Base-by-base conservation (phyloP, 192 early-diverging fungal genomes). In the Entomortierella parvispora region DNA sequence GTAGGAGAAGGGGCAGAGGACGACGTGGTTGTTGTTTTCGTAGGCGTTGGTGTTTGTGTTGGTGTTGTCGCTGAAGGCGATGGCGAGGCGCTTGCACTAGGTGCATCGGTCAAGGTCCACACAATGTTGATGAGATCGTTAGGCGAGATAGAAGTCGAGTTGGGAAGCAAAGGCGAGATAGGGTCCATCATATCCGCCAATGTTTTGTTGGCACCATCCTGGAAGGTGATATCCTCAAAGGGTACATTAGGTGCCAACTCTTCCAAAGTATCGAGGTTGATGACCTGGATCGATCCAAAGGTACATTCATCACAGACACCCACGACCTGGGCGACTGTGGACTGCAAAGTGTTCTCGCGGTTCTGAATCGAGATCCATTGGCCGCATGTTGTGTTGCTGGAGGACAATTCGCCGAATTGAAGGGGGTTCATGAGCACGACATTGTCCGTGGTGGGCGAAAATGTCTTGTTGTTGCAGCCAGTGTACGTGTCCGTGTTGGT, bases 371-470 rank as follows among this genome's bases (percentile, higher is more conserved):
- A 34, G 53, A 76, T 61, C 72, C 72, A 76, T 48, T 76, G 34
- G 31, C 72, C 72, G 47, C 72, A 76, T n/a, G 72, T 76, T 2
- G 64, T 56, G 52, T 76, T 76, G 11, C 43, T 34, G 4, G 65
- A 49, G 1, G 42, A 56, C 45, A 57, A n/a, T 12, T 67, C 31
- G 25, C 72, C 72, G n/a, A 68, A 76, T 26, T 76, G 72, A 25
- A 76, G 72, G 8, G 72, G 47, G 47, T 76, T 76, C 66, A 77
- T 68, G 33, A 77, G 55, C 14, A 58, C 74, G 18, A 77, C 49
- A 34, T 68, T 77, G 26, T 77, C 74, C 37, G 5, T 40, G 11
- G 45, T 45, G 18, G 74, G 11, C 3, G 65, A 23, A 47, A 77
- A 77, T 6, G 74, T 48, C 54, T 68, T 48, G 3, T 77, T 68